These are phyloP conservation scores for Aspergillus saccharolyticus DNA, from an alignment of 495 filamentous ascomycete species.

Conservation along the genomic window DNA sequence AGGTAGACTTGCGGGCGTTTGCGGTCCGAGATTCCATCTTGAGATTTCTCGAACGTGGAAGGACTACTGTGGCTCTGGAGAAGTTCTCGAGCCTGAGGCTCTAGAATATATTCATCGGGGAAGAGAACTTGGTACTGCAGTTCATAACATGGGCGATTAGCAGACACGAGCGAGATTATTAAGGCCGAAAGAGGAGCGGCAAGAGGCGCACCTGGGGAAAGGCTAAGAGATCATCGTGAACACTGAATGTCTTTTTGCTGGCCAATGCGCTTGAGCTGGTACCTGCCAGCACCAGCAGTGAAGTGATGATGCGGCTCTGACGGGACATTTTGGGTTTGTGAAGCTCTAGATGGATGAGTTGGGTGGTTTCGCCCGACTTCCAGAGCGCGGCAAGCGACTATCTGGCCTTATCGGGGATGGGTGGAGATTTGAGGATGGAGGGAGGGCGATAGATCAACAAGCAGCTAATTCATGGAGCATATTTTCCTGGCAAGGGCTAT, in stretches of 20 bases:
- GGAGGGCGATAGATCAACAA: neutral
- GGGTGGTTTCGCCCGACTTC: neutral
- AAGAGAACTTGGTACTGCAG: conserved; percentile 78
- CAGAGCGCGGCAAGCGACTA: neutral
- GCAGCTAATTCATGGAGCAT: neutral
- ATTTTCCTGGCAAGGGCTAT: neutral
- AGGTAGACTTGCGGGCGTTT: conserved; percentile 19
- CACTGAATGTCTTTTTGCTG: conserved; percentile 61
- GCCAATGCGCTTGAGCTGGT: conserved; percentile 44
- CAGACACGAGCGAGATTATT: too few relatives aligned
- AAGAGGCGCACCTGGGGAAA: conserved; percentile 70
- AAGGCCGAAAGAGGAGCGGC: neutral
- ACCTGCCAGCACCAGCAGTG: conserved; percentile 30
- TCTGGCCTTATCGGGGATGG: conserved; percentile 8
- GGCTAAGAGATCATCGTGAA: conserved; percentile 87
- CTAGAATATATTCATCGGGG: conserved; percentile 67
- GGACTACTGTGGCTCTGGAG: conserved; percentile 36
- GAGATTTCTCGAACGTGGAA: conserved; percentile 11
- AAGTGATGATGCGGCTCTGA: conserved; percentile 19
- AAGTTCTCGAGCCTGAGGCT: conserved; percentile 59
- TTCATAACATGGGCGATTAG: conserved; percentile 10
- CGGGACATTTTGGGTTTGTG: conserved; percentile 22
- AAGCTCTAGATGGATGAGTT: neutral
- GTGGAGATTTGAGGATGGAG: neutral
- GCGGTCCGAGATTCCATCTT: conserved; percentile 11